Percentiles rank a stretch among this genome's conserved stretches.
phyloP scores from a whole-genome alignment of 306 rosid species.

The Rubus parviflorus region DNA sequence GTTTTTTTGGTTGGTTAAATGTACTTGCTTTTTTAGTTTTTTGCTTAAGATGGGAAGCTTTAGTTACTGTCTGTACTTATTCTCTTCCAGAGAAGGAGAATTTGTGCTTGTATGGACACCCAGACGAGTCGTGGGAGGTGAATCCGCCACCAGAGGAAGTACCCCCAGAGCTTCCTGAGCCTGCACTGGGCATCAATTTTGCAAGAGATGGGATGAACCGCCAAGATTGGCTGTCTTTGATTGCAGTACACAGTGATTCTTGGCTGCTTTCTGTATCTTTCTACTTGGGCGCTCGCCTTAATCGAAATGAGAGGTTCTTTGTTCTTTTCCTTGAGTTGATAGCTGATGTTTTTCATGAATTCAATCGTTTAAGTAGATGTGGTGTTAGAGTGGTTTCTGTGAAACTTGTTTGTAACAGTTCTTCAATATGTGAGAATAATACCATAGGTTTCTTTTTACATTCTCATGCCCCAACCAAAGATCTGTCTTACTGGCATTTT shows the following conservation, averaged over 20 bases:
- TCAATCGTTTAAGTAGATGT: not conserved
- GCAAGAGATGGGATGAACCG: conserved; percentile 65
- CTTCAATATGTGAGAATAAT: not conserved
- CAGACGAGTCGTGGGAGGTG: conserved; percentile 58
- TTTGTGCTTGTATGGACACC: conserved; percentile 57
- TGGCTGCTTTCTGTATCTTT: conserved; percentile 66
- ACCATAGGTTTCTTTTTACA: not conserved
- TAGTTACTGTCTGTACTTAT: not conserved
- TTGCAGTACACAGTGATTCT: conserved; percentile 60
- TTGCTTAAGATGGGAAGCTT: not conserved
- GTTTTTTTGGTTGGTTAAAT: not conserved
- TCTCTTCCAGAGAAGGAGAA: conserved; percentile 46
- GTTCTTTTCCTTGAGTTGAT: not conserved
- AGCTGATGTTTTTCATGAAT: not conserved
- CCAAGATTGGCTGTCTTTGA: conserved; percentile 61
- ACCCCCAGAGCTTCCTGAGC: conserved; percentile 63
- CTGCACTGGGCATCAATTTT: conserved; percentile 60
- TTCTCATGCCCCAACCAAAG: not conserved
- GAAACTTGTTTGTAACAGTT: not conserved
- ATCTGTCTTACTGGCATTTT: not conserved
- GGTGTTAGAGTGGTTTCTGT: not conserved
- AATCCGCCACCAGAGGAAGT: conserved; percentile 58
- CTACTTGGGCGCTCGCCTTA: conserved; percentile 60
- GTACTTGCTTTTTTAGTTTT: not conserved
- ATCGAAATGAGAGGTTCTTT: conserved; percentile 57